Base-by-base conservation (phyloP, 441 rosid genomes). In the Populus hybrid region DNA sequence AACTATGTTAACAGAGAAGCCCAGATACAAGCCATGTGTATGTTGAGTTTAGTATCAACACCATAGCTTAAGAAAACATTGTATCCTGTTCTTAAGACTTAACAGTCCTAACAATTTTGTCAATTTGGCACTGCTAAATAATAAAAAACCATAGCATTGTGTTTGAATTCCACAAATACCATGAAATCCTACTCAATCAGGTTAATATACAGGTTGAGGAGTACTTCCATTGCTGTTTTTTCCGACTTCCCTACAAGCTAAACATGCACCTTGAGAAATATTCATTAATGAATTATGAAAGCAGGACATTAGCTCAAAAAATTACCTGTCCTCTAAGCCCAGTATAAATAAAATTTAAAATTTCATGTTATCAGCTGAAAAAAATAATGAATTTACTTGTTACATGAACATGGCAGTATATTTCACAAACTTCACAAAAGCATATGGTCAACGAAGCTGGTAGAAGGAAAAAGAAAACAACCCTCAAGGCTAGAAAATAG, bases 351-450 rank as follows among this genome's bases (percentile, higher is more conserved):
- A 57, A 35, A 8, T 50, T 12, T 50, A 19, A 50, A 50, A 50
- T 36, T 68, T 28, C 75, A 50, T 34, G 72, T 66, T 72, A n/a
- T 35, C 21, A 40, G 42, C 71, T 74, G 57, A 42, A 5, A 69
- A 40, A 24, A 74, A 19, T 46, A 32, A 46, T 23, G n/a, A n/a
- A 53, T 53, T 53, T 16, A 30, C 66, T 34, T 30, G 21, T 66
- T 67, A 34, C 67, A 68, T 66, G n/a, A 53, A 3, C 19, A 50
- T 16, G 57, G 16, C 57, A 50, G 7, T 50, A 50, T 7, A 16
- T 2, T 42, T 46, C 35, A 78, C 2, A 9, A 61, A 64, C 57
- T 61, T 7, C 34, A 28, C 46, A 19, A 30, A 61, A 78, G 67
- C 53, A 38, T 70, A 30, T 67, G 21, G 21, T 67, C 69, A 59